phyloP scores from a whole-genome alignment of 2,329 filamentous ascomycete genomes.

The Zymoseptoria passerinii region DNA sequence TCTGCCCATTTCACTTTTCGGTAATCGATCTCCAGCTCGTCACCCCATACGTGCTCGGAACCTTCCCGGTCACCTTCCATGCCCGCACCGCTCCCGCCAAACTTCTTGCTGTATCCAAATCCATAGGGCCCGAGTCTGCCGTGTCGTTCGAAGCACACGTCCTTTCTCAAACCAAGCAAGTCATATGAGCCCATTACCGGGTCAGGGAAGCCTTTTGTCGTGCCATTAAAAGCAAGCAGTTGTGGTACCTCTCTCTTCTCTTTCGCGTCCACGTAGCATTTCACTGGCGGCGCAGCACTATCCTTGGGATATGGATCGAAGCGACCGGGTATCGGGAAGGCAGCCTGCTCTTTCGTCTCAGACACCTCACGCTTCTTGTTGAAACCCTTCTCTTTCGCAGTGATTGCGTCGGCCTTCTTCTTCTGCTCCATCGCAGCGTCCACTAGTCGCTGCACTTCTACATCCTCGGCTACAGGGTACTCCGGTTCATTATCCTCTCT shows the following conservation, averaged over 20 bases:
- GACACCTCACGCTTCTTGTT: conserved; percentile 24
- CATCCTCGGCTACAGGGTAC: conserved; percentile 63
- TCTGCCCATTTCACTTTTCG: conserved; percentile 69
- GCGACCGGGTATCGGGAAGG: conserved; percentile 22
- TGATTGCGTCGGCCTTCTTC: conserved; percentile 31
- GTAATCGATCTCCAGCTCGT: conserved; percentile 66
- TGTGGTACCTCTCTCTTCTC: conserved; percentile 59
- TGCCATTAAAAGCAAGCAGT: conserved; percentile 66
- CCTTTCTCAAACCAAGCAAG: conserved; percentile 65
- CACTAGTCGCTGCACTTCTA: conserved; percentile 40
- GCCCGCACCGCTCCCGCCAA: conserved; percentile 76
- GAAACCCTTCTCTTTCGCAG: conserved; percentile 27
- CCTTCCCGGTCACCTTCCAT: conserved; percentile 77
- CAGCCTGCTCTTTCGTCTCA: conserved; percentile 3
- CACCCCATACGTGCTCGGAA: conserved; percentile 68
- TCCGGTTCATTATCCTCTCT: conserved; percentile 64
- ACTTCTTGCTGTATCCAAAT: conserved; percentile 69
- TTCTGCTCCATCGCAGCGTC: conserved; percentile 28
- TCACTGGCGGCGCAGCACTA: conserved; percentile 52
- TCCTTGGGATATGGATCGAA: conserved; percentile 66
- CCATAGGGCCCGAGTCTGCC: conserved; percentile 85
- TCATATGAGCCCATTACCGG: conserved; percentile 82
- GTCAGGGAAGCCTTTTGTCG: conserved; percentile 76
- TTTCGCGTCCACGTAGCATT: conserved; percentile 70
- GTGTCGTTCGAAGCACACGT: conserved; percentile 89